Conservation (phyloP, 331 rosid genomes). For the Quercus tomentella region DNA sequence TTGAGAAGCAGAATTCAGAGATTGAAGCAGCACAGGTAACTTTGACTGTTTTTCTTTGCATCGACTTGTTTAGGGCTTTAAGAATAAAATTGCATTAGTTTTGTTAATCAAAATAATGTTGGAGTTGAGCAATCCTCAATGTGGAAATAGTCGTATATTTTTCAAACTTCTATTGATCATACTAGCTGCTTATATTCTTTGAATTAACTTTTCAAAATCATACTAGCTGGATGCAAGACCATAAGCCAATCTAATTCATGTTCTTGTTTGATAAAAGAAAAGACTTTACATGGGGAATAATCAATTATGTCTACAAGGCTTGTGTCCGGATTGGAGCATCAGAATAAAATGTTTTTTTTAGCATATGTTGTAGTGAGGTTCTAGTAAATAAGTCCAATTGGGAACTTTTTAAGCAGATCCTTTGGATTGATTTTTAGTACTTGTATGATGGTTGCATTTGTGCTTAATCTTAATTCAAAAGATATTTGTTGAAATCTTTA, state of each 20-base stretch:
- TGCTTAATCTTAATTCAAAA: not conserved
- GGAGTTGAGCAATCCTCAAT: not conserved
- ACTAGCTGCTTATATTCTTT: not conserved
- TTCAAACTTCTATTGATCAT: not conserved
- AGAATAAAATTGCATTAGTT: not conserved
- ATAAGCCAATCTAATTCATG: not conserved
- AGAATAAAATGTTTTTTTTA: too few species aligned
- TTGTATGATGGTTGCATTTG: not conserved
- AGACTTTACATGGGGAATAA: too few species aligned
- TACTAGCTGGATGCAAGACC: not conserved
- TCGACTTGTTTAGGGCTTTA: not conserved
- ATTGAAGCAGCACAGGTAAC: constrained; percentile 68
- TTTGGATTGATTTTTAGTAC: not conserved
- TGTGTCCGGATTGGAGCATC: too few species aligned
- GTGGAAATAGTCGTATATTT: not conserved
- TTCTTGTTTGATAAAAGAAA: too few species aligned
- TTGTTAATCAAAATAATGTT: not conserved
- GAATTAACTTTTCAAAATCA: not conserved
- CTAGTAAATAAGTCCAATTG: not conserved
- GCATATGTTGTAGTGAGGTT: not conserved
- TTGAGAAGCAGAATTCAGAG: constrained; percentile 54
- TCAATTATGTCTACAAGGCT: too few species aligned
- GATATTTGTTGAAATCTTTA: not conserved
- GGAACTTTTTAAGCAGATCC: not conserved
- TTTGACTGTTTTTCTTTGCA: not conserved